Conservation (phyloP, 306 rosid genomes). For the Begonia loranthoides region DNA sequence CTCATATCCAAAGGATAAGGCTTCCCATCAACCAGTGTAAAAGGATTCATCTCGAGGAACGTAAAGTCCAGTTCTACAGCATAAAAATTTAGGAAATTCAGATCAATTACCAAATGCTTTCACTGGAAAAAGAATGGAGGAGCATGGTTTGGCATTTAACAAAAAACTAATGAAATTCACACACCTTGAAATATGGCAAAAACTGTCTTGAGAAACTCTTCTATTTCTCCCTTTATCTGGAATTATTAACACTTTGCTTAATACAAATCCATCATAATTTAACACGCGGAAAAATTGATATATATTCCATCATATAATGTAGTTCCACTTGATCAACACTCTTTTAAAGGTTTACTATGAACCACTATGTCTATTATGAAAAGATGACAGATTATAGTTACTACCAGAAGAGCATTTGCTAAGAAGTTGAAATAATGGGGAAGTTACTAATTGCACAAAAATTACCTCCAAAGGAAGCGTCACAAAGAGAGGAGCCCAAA, state of each 20-base stretch:
- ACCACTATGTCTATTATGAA: too few relatives aligned
- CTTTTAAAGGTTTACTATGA: too few relatives aligned
- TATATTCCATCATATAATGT: too few relatives aligned
- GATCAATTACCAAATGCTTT: too few relatives aligned
- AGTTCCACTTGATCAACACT: too few relatives aligned
- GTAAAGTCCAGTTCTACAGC: slow-evolving; percentile 88
- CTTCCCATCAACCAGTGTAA: slow-evolving; percentile 74
- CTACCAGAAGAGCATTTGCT: too few relatives aligned
- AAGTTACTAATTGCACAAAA: not conserved
- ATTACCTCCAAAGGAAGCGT: slow-evolving; percentile 94
- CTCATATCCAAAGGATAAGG: slow-evolving; percentile 99
- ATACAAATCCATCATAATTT: too few relatives aligned
- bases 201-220: slow-evolving; percentile 60
- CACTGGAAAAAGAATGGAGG: too few relatives aligned
- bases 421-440: too few relatives aligned
- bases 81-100: slow-evolving; percentile 10
- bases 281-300: too few relatives aligned
- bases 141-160: not conserved
- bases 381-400: too few relatives aligned
- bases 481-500: slow-evolving; percentile 74
- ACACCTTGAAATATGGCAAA: slow-evolving; percentile 83
- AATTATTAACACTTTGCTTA: too few relatives aligned
- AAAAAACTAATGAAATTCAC: not conserved
- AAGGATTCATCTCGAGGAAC: slow-evolving; percentile 98
- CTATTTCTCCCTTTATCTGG: slow-evolving; percentile 76